These are phyloP conservation scores for Penicillium sp. DNA, from an alignment of 2,329 filamentous ascomycete species.

Conservation along the genomic window DNA sequence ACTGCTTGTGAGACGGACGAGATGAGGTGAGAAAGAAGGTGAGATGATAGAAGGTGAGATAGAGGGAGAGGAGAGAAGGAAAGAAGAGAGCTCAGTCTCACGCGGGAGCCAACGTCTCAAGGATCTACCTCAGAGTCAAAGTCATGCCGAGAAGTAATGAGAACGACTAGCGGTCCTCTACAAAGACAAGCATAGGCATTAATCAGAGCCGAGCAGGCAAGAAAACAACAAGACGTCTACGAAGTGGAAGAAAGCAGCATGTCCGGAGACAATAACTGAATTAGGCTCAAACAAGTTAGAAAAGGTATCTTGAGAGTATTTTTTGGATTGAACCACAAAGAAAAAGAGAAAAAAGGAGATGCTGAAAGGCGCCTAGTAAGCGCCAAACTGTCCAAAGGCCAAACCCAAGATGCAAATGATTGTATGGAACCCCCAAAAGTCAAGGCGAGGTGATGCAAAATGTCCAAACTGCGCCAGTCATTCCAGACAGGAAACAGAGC, in stretches of 20 bases:
- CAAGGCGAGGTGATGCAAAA: conserved; percentile 4
- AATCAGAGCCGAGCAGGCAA: too few relatives aligned
- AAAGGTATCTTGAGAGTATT: neutral
- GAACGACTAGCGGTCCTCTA: too few relatives aligned
- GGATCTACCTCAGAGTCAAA: too few relatives aligned
- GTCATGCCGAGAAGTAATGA: too few relatives aligned
- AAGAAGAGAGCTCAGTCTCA: too few relatives aligned
- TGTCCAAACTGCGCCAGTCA: conserved; percentile 6
- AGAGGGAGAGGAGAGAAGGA: too few relatives aligned
- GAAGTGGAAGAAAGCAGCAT: neutral
- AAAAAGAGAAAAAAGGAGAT: neutral
- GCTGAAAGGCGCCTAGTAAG: neutral
- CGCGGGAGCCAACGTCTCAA: too few relatives aligned
- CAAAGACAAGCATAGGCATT: too few relatives aligned
- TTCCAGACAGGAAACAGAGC: conserved; percentile 5
- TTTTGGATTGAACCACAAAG: neutral
- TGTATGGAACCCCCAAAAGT: conserved; percentile 1
- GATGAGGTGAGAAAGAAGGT: too few relatives aligned
- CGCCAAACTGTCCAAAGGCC: conserved; percentile 5
- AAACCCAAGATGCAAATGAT: conserved; percentile 9
- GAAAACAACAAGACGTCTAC: neutral
- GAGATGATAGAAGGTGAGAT: too few relatives aligned
- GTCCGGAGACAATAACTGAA: neutral
- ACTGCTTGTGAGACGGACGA: too few relatives aligned
- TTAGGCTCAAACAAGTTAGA: neutral